A percentile compares a stretch with the other conserved stretches of the same genome.
phyloP scores from a whole-genome alignment of 2,329 filamentous ascomycete species.

The Ophiosphaerella narmari region DNA sequence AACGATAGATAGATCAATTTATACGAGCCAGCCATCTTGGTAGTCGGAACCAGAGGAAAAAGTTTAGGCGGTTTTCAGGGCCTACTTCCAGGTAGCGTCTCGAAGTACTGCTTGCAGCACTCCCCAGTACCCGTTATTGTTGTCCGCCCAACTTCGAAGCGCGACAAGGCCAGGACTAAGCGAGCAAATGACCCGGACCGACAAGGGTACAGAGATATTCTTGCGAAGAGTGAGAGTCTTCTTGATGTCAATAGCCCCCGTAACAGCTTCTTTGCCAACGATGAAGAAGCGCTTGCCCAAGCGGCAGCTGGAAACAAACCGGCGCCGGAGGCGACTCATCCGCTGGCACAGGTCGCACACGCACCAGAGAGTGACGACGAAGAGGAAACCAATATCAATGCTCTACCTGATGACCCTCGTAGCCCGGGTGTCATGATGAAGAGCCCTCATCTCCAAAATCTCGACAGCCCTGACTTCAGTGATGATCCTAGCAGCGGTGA shows the following conservation, averaged over 20 bases:
- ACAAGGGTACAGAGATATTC: constrained; percentile 76
- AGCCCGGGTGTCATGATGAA: constrained; percentile 46
- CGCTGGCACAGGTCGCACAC: constrained; percentile 37
- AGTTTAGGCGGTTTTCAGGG: constrained; percentile 86
- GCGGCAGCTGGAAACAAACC: constrained; percentile 54
- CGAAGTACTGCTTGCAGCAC: constrained; percentile 93
- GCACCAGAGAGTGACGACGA: constrained; percentile 26
- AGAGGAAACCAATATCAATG: constrained; percentile 8
- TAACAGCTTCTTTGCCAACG: constrained; percentile 49
- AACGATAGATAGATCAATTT: constrained; percentile 71
- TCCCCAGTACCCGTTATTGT: constrained; percentile 93
- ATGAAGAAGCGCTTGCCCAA: constrained; percentile 53
- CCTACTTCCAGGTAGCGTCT: constrained; percentile 84
- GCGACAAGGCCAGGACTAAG: constrained; percentile 88
- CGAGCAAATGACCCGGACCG: constrained; percentile 75
- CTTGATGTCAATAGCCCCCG: constrained; percentile 56
- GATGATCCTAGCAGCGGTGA: constrained; percentile 42
- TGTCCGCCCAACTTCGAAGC: constrained; percentile 83
- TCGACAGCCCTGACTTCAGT: constrained; percentile 47
- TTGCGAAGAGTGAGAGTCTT: constrained; percentile 67
- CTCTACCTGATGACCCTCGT: constrained; percentile 28
- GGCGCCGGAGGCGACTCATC: constrained; percentile 28
- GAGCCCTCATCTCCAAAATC: constrained; percentile 44
- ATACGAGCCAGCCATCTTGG: constrained; percentile 87
- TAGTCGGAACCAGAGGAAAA: constrained; percentile 85